A percentile compares a stretch with the other conserved stretches of the same genome.
phyloP scores from a whole-genome alignment of 805 yeast genomes.

The Saccharomycopsis olivae region DNA sequence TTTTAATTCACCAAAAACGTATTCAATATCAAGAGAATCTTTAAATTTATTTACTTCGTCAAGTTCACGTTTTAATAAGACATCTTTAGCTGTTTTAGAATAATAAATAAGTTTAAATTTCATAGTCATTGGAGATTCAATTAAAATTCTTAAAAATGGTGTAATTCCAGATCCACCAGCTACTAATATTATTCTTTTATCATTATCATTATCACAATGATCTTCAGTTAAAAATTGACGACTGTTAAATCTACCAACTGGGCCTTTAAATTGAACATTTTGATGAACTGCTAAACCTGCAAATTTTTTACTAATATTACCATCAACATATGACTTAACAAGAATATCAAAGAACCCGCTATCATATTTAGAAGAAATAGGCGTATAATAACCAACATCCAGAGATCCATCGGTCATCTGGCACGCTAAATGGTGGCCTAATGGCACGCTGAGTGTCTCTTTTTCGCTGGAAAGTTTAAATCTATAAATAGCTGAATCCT shows the following conservation, averaged over 20 bases:
- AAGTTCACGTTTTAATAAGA: conserved; percentile 58
- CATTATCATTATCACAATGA: conserved; percentile 23
- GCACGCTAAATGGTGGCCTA: conserved; percentile 69
- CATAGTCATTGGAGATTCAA: conserved; percentile 59
- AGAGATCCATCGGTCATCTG: conserved; percentile 22
- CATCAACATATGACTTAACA: conserved; percentile 66
- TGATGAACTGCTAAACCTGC: conserved; percentile 57
- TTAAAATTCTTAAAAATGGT: conserved; percentile 75
- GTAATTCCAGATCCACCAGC: conserved; percentile 91
- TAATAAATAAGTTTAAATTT: conserved; percentile 55
- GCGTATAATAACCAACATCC: conserved; percentile 44
- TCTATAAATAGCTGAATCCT: conserved; percentile 61
- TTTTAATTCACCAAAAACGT: conserved; percentile 51
- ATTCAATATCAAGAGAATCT: conserved; percentile 51
- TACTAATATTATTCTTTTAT: conserved; percentile 50
- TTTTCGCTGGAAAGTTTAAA: conserved; percentile 52
- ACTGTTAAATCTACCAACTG: conserved; percentile 64
- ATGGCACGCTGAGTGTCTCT: conserved; percentile 55
- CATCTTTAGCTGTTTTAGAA: conserved; percentile 69
- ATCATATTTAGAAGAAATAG: conserved; percentile 61
- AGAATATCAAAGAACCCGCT: conserved; percentile 66
- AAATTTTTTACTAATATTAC: conserved; percentile 56
- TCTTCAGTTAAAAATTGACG: conserved; percentile 20
- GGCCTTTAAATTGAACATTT: conserved; percentile 64
- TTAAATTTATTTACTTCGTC: conserved; percentile 57